Evolutionary conservation across 108 stramenopile species (phyloP).

Genomic region (Nannochloropsis salina): DNA sequence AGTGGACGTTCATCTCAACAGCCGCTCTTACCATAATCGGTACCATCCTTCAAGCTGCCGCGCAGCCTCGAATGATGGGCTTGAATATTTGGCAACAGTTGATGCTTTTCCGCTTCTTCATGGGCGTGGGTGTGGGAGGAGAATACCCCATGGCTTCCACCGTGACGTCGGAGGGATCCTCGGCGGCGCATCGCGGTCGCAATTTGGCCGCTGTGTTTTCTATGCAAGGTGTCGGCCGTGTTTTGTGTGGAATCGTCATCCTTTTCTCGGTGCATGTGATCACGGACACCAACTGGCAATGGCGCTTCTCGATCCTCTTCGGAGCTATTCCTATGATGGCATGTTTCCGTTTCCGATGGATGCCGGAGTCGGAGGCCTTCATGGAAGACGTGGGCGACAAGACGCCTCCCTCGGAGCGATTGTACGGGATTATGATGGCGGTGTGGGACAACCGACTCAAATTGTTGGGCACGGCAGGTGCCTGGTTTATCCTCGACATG

Average conservation of each 20-base stretch:
- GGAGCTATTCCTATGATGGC: conserved; percentile 25
- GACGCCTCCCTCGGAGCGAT: neutral
- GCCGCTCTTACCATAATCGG: neutral
- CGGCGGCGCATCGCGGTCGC: conserved; percentile 27
- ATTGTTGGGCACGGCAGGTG: conserved; percentile 55
- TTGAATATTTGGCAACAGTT: conserved; percentile 42
- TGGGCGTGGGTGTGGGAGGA: conserved; percentile 59
- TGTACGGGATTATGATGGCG: neutral
- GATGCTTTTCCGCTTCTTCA: conserved; percentile 43
- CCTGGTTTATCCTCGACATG: conserved; percentile 61
- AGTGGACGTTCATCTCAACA: conserved; percentile 32
- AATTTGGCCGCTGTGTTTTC: conserved; percentile 52
- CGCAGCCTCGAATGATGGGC: neutral
- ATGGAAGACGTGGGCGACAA: conserved; percentile 26
- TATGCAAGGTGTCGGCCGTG: conserved; percentile 57
- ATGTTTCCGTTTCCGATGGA: conserved; percentile 29
- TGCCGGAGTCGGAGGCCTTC: neutral
- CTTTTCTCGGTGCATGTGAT: neutral
- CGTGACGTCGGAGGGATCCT: conserved; percentile 30
- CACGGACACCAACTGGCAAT: neutral
- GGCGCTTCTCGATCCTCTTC: conserved; percentile 32
- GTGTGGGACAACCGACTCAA: neutral
- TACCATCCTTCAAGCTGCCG: neutral
- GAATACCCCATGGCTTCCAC: conserved; percentile 59
- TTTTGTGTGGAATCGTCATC: conserved; percentile 24